phyloP scores from a whole-genome alignment of 2,329 filamentous ascomycete genomes.

The Cylindrodendrum hubeiense region DNA sequence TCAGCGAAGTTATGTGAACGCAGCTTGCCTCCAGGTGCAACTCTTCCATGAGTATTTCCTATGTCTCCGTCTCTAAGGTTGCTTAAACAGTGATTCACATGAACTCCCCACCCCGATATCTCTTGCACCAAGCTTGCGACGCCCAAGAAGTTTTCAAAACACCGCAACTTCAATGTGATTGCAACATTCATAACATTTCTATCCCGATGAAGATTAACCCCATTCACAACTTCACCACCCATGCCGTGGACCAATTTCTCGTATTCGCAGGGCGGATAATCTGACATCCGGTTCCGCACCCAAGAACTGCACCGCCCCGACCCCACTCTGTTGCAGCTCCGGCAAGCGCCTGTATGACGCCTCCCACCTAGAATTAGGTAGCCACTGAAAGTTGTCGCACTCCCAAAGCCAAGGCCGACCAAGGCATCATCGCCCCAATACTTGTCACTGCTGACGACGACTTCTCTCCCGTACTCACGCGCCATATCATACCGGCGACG shows the following conservation, averaged over 20 bases:
- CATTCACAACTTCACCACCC: no score
- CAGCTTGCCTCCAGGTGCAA: not conserved
- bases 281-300: not conserved
- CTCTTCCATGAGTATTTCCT: not conserved
- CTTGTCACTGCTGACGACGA: slow-evolving; percentile 47
- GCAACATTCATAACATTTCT: no score
- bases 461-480: slow-evolving; percentile 18
- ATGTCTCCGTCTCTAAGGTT: no score
- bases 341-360: slow-evolving; percentile 40
- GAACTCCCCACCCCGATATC: no score
- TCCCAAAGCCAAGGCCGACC: slow-evolving; percentile 31
- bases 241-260: not conserved
- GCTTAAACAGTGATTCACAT: no score
- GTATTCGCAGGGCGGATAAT: not conserved
- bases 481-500: not conserved
- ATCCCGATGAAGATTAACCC: no score
- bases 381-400: slow-evolving; percentile 41
- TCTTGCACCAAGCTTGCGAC: no score
- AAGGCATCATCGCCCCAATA: slow-evolving; percentile 23
- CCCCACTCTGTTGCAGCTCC: not conserved
- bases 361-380: slow-evolving; percentile 23
- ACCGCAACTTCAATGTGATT: no score
- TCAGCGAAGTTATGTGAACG: not conserved
- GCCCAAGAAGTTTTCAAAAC: no score
- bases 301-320: not conserved